Conservation (phyloP, 2,329 filamentous ascomycete species). For the Zasmidium citrigriseum region DNA sequence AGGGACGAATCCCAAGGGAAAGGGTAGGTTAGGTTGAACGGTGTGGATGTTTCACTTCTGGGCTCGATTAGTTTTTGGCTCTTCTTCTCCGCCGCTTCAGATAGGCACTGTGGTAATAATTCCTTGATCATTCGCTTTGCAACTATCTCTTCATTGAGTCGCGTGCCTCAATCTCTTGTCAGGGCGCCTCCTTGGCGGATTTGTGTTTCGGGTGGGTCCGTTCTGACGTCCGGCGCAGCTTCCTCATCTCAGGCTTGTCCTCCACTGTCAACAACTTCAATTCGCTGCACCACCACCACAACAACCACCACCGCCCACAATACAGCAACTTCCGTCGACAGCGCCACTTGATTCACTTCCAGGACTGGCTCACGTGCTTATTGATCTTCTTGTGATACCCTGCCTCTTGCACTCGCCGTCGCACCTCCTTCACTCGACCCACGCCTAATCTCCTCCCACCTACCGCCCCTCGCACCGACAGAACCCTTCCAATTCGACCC, state of each 20-base stretch:
- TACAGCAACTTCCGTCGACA: neutral
- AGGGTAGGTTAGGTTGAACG: slow-evolving; percentile 23
- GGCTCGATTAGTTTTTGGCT: neutral
- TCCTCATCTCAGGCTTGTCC: neutral
- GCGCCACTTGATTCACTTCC: neutral
- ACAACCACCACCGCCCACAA: neutral
- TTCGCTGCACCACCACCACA: neutral
- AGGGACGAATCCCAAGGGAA: slow-evolving; percentile 28
- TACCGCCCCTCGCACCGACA: neutral
- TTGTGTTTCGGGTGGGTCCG: neutral
- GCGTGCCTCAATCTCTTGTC: neutral
- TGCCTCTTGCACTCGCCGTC: neutral
- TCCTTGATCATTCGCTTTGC: neutral
- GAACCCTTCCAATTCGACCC: neutral
- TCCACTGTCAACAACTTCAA: neutral
- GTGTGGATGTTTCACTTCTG: neutral
- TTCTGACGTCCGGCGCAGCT: neutral
- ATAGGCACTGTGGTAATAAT: too few relatives aligned
- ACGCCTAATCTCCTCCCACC: neutral
- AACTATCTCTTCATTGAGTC: neutral
- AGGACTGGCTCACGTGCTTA: neutral
- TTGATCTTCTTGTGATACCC: neutral
- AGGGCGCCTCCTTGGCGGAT: neutral
- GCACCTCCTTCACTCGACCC: neutral
- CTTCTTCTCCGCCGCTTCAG: neutral